Percentiles rank a stretch among this genome's conserved stretches.
Conservation (phyloP, 169 alveolate genomes). For the Eimeria maxima region DNA sequence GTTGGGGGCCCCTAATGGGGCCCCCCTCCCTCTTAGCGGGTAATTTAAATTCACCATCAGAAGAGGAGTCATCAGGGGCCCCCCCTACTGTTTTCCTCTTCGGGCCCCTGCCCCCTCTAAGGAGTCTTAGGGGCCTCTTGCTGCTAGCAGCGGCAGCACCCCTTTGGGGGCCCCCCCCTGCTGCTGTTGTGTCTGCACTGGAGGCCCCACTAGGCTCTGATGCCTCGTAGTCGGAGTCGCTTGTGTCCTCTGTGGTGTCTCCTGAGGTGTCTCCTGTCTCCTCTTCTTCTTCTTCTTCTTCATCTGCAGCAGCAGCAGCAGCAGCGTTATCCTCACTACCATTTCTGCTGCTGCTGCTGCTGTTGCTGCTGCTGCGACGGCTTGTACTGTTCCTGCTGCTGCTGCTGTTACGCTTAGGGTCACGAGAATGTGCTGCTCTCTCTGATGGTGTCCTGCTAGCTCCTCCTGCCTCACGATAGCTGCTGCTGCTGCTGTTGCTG, state of each 20-base stretch:
- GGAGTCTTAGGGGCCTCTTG: conserved; percentile 1
- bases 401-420: background rate
- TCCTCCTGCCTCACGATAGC: background rate
- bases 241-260: background rate
- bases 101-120: background rate
- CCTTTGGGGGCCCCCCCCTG: background rate
- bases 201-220: conserved; percentile 1
- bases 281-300: background rate
- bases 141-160: background rate
- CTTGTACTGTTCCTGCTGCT: conserved; percentile 31
- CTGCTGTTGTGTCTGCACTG: background rate
- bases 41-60: background rate
- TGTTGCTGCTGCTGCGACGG: conserved; percentile 7
- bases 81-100: background rate
- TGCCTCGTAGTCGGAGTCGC: conserved; percentile 2
- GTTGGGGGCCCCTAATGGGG: conserved; percentile 25
- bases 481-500: no score
- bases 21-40: background rate
- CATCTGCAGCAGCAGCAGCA: no score
- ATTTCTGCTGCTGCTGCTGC: conserved; percentile 15
- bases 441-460: background rate
- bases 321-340: no score
- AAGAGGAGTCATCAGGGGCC: background rate
- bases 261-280: conserved; percentile 2
- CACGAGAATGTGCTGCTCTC: background rate